These are phyloP conservation scores for Aethionema arabicum DNA, from an alignment of 345 rosid genomes.

Conservation along the genomic window DNA sequence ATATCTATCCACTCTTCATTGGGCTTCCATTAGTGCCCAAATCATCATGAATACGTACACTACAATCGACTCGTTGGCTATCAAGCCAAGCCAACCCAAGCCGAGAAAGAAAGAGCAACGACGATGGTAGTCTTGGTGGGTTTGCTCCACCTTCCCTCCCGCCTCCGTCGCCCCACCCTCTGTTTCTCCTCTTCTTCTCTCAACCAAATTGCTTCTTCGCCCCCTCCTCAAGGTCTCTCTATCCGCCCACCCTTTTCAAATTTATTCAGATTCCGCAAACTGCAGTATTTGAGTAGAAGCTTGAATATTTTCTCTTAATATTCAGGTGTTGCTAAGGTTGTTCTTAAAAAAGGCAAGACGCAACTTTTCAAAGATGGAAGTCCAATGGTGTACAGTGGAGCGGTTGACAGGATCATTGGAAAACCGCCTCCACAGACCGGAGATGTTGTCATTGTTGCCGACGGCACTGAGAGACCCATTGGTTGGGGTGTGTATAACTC, in stretches of 20 bases:
- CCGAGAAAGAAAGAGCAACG: constrained; percentile 20
- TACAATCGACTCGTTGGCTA: too few species aligned
- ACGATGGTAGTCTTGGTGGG: constrained; percentile 31
- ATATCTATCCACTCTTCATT: too few species aligned
- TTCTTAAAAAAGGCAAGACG: constrained; percentile 84
- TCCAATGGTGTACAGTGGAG: constrained; percentile 93
- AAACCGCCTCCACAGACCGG: constrained; percentile 81
- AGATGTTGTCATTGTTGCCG: constrained; percentile 84
- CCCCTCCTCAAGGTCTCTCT: constrained; percentile 47
- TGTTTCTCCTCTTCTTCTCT: constrained; percentile 44
- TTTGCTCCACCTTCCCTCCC: constrained; percentile 43
- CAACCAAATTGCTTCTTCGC: constrained; percentile 44
- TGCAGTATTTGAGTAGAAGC: background rate
- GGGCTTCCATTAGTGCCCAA: too few species aligned
- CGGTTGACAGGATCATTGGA: constrained; percentile 81
- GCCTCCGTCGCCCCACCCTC: constrained; percentile 41
- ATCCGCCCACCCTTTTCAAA: background rate
- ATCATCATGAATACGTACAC: too few species aligned
- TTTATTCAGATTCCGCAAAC: background rate
- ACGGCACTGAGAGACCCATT: constrained; percentile 75
- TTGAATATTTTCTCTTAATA: background rate
- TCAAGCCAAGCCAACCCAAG: constrained; percentile 20
- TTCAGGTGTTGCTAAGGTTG: constrained; percentile 77
- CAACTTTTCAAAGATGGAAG: constrained; percentile 87
- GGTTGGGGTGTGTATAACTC: constrained; percentile 89